A percentile compares a stretch with the other conserved stretches of the same genome.
Conservation (phyloP, 2,329 filamentous ascomycete genomes). For the Cordyceps farinosa region DNA sequence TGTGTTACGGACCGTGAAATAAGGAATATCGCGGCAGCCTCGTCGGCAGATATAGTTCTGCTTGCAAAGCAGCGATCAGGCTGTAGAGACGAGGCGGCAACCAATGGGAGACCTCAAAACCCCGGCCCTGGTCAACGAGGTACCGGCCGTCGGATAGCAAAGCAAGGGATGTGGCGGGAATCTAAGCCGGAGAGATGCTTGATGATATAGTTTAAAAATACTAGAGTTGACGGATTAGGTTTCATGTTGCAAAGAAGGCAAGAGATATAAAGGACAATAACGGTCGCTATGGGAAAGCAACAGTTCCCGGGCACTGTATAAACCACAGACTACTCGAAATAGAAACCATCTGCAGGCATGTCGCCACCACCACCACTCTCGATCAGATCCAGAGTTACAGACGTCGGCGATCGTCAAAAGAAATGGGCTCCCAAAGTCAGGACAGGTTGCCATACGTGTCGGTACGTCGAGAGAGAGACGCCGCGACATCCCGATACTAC, state of each 20-base stretch:
- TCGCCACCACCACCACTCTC: neutral
- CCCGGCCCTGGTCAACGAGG: neutral
- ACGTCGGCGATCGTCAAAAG: neutral
- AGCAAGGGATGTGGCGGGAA: neutral
- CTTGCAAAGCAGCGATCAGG: neutral
- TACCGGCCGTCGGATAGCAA: neutral
- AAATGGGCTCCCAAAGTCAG: conserved; percentile 20
- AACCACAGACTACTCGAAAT: too few relatives aligned
- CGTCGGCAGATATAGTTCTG: neutral
- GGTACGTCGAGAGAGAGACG: conserved; percentile 9
- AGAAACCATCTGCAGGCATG: neutral
- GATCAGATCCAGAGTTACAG: neutral
- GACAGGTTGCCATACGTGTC: conserved; percentile 22
- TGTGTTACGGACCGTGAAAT: too few relatives aligned
- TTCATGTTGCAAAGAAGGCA: neutral
- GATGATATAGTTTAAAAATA: neutral
- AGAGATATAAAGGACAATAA: neutral
- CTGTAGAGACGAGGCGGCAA: neutral
- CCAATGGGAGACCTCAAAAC: neutral
- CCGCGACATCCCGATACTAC: too few relatives aligned
- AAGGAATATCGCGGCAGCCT: neutral
- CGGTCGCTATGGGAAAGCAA: neutral
- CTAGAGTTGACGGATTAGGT: neutral
- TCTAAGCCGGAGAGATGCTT: neutral
- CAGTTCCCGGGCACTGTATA: too few relatives aligned